Conservation (phyloP, 2,329 filamentous ascomycete species). For the Paradendryphiella salina region DNA sequence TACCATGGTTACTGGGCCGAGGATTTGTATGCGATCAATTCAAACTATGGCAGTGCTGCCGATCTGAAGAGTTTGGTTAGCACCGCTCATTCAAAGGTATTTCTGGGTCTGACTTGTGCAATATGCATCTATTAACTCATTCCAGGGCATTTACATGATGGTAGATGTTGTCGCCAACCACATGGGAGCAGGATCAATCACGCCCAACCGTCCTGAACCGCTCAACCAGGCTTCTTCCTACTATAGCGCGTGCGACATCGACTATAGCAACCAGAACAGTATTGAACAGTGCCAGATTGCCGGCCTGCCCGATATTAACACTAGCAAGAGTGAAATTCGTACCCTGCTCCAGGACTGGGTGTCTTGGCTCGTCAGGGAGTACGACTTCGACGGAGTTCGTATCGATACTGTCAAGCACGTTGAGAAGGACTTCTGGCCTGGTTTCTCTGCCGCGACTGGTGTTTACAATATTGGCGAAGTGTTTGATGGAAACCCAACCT, state of each 20-base stretch:
- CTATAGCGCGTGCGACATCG: conserved; percentile 33
- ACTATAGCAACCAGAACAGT: conserved; percentile 40
- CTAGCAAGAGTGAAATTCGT: conserved; percentile 28
- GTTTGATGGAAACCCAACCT: conserved; percentile 57
- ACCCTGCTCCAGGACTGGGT: conserved; percentile 37
- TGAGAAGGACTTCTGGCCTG: conserved; percentile 61
- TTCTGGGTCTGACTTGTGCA: background rate
- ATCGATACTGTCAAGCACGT: conserved; percentile 67
- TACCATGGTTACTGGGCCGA: conserved; percentile 58
- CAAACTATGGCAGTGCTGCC: conserved; percentile 53
- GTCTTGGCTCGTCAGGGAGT: conserved; percentile 36
- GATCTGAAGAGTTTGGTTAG: conserved; percentile 54
- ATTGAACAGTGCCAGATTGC: conserved; percentile 40
- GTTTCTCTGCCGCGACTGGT: conserved; percentile 58
- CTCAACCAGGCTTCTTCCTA: conserved; percentile 35
- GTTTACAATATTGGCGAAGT: conserved; percentile 66
- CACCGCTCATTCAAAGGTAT: conserved; percentile 54
- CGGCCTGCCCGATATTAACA: conserved; percentile 38
- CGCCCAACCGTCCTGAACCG: conserved; percentile 34
- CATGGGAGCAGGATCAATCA: conserved; percentile 36
- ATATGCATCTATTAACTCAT: conserved; percentile 5
- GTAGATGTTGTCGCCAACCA: conserved; percentile 59
- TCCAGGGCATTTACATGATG: conserved; percentile 52
- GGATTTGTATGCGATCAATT: conserved; percentile 54
- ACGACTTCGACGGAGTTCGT: conserved; percentile 57